A percentile compares a stretch with the other conserved stretches of the same genome.
Conservation (phyloP, 192 early-diverging fungal genomes). For the Podila epigama region DNA sequence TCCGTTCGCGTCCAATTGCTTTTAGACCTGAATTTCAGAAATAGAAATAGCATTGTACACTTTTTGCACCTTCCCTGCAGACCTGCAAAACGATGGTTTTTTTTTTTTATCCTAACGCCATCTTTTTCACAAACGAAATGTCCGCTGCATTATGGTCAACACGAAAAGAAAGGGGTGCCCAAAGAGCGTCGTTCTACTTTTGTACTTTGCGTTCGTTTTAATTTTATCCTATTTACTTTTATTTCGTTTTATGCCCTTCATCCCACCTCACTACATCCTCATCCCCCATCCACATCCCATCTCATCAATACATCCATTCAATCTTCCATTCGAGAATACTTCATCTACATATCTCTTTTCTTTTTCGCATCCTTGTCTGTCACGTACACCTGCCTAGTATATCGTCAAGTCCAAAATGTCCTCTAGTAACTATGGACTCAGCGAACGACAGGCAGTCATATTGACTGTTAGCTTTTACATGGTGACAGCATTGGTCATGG, state of each 20-base stretch:
- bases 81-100: too few species aligned
- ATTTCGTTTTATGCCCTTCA: background rate
- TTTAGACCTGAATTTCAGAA: too few species aligned
- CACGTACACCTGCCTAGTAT: background rate
- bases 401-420: background rate
- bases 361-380: background rate
- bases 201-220: background rate
- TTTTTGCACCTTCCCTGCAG: too few species aligned
- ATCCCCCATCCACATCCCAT: background rate
- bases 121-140: too few species aligned
- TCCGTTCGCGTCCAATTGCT: too few species aligned
- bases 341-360: too few species aligned
- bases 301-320: background rate
- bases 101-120: too few species aligned
- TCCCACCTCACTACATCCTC: background rate
- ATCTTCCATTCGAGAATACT: too few species aligned
- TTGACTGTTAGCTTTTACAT: constrained; percentile 43
- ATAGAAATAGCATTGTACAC: too few species aligned
- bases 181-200: background rate
- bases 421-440: constrained; percentile 12
- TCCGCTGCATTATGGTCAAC: too few species aligned
- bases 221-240: background rate
- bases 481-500: constrained; percentile 49
- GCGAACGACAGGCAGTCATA: constrained; percentile 23
- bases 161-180: too few species aligned